These are phyloP conservation scores for Elsinoe australis DNA, from an alignment of 2,329 filamentous ascomycete species.

Conservation along the genomic window DNA sequence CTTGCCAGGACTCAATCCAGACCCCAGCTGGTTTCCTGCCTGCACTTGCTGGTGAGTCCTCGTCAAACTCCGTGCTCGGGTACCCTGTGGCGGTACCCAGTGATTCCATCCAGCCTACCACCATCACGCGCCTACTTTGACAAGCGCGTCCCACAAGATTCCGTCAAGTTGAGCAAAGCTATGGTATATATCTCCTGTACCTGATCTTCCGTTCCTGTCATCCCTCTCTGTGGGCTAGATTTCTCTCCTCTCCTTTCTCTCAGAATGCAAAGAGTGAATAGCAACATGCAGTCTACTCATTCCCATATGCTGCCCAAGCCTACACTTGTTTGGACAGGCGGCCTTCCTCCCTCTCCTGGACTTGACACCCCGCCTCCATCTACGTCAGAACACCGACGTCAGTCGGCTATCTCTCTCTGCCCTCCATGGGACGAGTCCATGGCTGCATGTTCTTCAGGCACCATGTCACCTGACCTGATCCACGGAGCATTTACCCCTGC, in stretches of 20 bases:
- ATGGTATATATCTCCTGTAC: constrained; percentile 7
- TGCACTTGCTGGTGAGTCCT: background rate
- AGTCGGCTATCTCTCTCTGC: background rate
- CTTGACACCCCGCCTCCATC: constrained; percentile 3
- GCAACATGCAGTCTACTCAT: no score
- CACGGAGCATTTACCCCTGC: constrained; percentile 1
- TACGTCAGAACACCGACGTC: background rate
- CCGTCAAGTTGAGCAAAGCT: background rate
- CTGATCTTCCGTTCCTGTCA: constrained; percentile 8
- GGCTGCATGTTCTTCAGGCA: background rate
- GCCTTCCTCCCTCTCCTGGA: background rate
- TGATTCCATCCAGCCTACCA: background rate
- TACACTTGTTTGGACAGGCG: background rate
- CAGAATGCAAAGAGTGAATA: background rate
- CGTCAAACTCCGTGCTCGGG: constrained; percentile 7
- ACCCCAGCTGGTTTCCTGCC: constrained; percentile 1
- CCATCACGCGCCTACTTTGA: constrained; percentile 4
- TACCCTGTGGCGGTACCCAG: background rate
- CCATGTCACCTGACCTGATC: background rate
- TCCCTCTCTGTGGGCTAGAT: background rate
- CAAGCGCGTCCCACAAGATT: constrained; percentile 9
- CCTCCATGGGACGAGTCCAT: background rate
- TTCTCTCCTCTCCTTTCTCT: background rate
- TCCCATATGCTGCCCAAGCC: no score
- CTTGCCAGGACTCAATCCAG: constrained; percentile 3